Conservation (phyloP, 208 protist species). For the Trypanosoma lewisi region DNA sequence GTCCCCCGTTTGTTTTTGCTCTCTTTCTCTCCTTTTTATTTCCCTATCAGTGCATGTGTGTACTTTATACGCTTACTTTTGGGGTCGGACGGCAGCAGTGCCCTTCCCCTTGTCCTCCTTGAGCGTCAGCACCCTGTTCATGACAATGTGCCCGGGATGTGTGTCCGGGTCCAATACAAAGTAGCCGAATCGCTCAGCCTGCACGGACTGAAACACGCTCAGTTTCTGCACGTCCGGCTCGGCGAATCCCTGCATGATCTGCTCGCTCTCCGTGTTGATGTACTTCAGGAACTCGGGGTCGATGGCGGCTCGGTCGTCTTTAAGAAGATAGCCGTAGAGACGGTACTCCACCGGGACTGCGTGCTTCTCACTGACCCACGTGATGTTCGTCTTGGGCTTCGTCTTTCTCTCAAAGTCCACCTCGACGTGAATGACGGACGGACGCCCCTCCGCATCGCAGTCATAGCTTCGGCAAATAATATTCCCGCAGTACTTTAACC, state of each 20-base stretch:
- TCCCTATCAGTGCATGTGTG: slow-evolving; percentile 11
- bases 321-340: slow-evolving; percentile 79
- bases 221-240: slow-evolving; percentile 51
- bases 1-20: not conserved
- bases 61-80: not conserved
- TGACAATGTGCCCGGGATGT: slow-evolving; percentile 52
- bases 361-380: slow-evolving; percentile 74
- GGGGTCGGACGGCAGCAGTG: not conserved
- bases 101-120: slow-evolving; percentile 87
- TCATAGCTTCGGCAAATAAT: slow-evolving; percentile 84
- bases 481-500: slow-evolving; percentile 87
- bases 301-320: slow-evolving; percentile 82
- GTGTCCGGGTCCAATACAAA: slow-evolving; percentile 88
- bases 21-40: slow-evolving; percentile 26
- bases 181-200: slow-evolving; percentile 92
- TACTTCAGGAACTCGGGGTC: slow-evolving; percentile 85
- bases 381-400: slow-evolving; percentile 92
- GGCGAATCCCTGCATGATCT: slow-evolving; percentile 57
- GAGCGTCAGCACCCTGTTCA: slow-evolving; percentile 88
- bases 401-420: slow-evolving; percentile 80
- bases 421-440: slow-evolving; percentile 75
- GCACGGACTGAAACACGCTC: slow-evolving; percentile 75
- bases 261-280: slow-evolving; percentile 85
- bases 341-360: slow-evolving; percentile 76
- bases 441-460: slow-evolving; percentile 61